Evolutionary conservation across 805 yeast species (phyloP), one percentile per base, ranked within the genome.

Genomic region (Yarrowia sp.): DNA sequence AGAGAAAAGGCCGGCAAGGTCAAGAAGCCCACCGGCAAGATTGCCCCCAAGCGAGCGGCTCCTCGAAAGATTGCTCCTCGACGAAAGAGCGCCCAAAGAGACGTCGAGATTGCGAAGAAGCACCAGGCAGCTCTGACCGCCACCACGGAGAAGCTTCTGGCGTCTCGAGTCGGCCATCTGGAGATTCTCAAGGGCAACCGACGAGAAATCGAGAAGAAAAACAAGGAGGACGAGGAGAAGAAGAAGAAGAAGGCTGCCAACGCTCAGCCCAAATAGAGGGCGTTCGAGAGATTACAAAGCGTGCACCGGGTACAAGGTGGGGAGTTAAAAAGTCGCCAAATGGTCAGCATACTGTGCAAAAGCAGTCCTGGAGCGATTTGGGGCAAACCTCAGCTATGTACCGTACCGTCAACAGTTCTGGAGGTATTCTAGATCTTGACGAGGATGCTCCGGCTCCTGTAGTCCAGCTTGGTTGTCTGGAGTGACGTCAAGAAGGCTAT

Each of bases 131-230:
- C 82, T 72, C 85, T 81, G 76, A 81, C 79, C 60, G 75, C 85
- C 3, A 81, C 85, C 49, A 94, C 98, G 3, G 99, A 94, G 79
- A 92, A 86, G 79, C 82, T 92, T 68, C 86, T 94, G 72, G 88
- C 98, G 1, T 83, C 96, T 68, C 85, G 94, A 76, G 98, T 94
- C 9, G 99, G 99, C 33, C 98, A 94, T 77, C 83, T 94, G 73
- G 99, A 94, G 79, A 76, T 94, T 46, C 80, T 94, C 71, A 92
- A 91, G 77, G 99, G 99, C 15, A 87, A 95, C 9, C 87, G 98
- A 81, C 86, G 96, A 79, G 86, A 90, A 73, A 69, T 91, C 17
- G 97, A 91, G 75, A 90, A 85, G 75, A 80, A 77, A 17, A 85
- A 81, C 71, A 86, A 85, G 76, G 74, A 73, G 56, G 79, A 82